Base-by-base conservation (phyloP, 208 protist genomes). In the Spongospora subterranea region DNA sequence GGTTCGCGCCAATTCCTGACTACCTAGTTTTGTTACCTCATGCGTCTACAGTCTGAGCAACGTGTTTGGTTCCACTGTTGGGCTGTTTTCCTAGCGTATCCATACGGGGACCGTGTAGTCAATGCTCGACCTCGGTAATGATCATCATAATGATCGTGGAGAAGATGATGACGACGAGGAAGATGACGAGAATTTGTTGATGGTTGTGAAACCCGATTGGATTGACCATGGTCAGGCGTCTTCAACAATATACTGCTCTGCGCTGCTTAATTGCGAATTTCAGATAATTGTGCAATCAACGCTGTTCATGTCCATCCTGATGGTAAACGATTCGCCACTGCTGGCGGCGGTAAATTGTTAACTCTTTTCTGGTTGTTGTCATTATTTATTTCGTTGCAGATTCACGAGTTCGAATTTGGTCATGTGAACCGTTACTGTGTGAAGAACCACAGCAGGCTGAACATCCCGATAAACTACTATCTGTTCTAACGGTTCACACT, bases 151-250 rank as follows among this genome's bases (percentile, higher is more conserved):
- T n/a, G 54, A 65, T 29, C 54, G 29, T 65, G 54, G 20, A 65
- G 54, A 29, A 65, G 54, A 65, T 29, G 54, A 65, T 65, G 71
- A 43, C 71, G 71, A 35, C 71, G 71, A 82, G 6, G 71, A 39
- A 40, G 71, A 82, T 43, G 71, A 6, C 40, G 35, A 43, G 6
- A 35, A 35, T n/a, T n/a, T 82, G 17, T 40, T 82, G 71, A 82
- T 82, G 71, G 71, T 82, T 6, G n/a, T n/a, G 13, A 82, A 82
- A 43, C 71, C 71, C 17, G 71, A 82, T n/a, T 82, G 71, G 71
- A n/a, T 82, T n/a, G n/a, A 39, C 17, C 71, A 82, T 82, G 71
- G 71, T 82, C 50, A 24, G n/a, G n/a, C n/a, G 29, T 29, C 20
- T 29, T 82, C 71, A 82, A 43, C 35, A 20, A 40, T 43, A 6